A percentile compares a stretch with the other conserved stretches of the same genome.
These are phyloP conservation scores for Agrocybe praecox DNA, from an alignment of 768 basidiomycete genomes.

Conservation along the genomic window DNA sequence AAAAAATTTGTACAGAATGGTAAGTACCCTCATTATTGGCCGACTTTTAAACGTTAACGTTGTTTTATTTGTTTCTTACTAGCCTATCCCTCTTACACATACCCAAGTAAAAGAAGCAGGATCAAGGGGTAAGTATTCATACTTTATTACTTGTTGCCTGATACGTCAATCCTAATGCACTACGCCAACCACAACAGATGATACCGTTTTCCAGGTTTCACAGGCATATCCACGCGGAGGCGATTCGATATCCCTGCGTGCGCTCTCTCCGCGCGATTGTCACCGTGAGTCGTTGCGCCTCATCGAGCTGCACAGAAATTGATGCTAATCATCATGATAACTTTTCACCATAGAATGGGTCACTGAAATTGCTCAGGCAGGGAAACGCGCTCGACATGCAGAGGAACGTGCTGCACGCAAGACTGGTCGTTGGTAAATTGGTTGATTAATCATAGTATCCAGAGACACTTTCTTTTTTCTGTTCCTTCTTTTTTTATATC, in stretches of 20 bases:
- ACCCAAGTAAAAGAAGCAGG: conserved; percentile 57
- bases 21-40: conserved; percentile 41
- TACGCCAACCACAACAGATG: conserved; percentile 40
- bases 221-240: conserved; percentile 76
- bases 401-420: conserved; percentile 39
- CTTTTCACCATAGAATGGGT: conserved; percentile 32
- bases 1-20: conserved; percentile 81
- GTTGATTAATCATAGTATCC: too few species aligned
- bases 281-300: conserved; percentile 33
- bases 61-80: background rate
- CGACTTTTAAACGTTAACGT: too few species aligned
- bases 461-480: background rate
- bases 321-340: background rate
- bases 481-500: background rate
- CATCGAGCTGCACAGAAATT: background rate
- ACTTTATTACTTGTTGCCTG: background rate
- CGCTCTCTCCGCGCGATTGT: conserved; percentile 60
- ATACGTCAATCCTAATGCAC: background rate
- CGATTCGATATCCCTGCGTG: conserved; percentile 63
- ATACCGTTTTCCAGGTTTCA: conserved; percentile 65
- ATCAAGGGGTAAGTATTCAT: conserved; percentile 42
- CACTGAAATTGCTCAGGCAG: conserved; percentile 40
- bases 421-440: conserved; percentile 18
- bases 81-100: conserved; percentile 80
- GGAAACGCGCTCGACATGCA: conserved; percentile 44